phyloP scores from a whole-genome alignment of 2,329 filamentous ascomycete species.

The Rhytidhysteron rufulum region DNA sequence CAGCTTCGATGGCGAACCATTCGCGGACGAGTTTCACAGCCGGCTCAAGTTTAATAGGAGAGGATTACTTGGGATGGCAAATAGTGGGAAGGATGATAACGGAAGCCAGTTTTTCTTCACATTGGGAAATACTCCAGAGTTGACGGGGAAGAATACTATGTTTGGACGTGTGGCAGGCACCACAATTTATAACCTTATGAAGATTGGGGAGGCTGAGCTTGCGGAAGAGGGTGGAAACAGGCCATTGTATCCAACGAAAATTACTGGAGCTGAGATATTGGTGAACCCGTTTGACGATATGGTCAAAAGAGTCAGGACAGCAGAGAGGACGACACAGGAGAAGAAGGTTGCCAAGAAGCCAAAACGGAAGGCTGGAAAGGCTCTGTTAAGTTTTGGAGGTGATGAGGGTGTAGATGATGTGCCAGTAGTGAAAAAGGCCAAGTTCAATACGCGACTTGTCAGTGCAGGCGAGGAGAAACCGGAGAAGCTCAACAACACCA shows the following conservation, averaged over 20 bases:
- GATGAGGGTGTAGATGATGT: constrained; percentile 59
- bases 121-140: constrained; percentile 73
- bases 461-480: constrained; percentile 38
- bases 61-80: constrained; percentile 93
- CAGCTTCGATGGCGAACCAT: constrained; percentile 79
- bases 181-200: constrained; percentile 92
- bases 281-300: constrained; percentile 82
- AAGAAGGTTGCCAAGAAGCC: constrained; percentile 46
- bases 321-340: constrained; percentile 45
- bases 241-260: constrained; percentile 79
- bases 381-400: constrained; percentile 69
- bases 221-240: constrained; percentile 72
- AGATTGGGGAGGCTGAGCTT: constrained; percentile 85
- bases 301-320: constrained; percentile 62
- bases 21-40: constrained; percentile 88
- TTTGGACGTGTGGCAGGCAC: constrained; percentile 91
- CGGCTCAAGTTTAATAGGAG: constrained; percentile 89
- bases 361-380: constrained; percentile 72
- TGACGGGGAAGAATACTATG: constrained; percentile 86
- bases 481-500: constrained; percentile 36
- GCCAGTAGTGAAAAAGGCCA: constrained; percentile 68
- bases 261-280: constrained; percentile 69
- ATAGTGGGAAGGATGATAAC: constrained; percentile 78
- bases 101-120: constrained; percentile 98
- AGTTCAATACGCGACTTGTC: constrained; percentile 74